Base-by-base conservation (phyloP, 2,329 filamentous ascomycete species). In the Thyridium curvatum region DNA sequence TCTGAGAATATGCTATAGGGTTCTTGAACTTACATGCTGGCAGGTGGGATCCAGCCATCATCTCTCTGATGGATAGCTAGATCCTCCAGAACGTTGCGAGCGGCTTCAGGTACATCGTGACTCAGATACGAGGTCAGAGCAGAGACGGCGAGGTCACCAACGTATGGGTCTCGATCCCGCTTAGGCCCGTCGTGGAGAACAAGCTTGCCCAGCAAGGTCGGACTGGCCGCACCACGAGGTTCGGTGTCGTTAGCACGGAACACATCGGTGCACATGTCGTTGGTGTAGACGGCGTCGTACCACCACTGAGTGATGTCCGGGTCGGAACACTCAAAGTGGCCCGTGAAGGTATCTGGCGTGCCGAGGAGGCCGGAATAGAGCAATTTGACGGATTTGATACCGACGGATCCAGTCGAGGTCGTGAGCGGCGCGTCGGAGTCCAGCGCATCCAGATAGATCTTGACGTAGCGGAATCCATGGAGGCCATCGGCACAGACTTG, bases 11-110 rank as follows among this genome's bases (percentile, higher is more conserved):
- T 16, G 10, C 30, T 26, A 8, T 13, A 30, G 4, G 14, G 12
- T 9, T 12, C 18, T n/a, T n/a, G n/a, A n/a, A 46, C 64, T 52
- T 51, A 66, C 62, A 74, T 75, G 52, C 67, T 72, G 8, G 71
- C 66, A 0, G 71, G 71, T 6, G 71, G 71, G 34, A 75, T 71
- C 70, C 70, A 75, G 4, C 71, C 71, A 45, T 74, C 71, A 3
- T 40, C 52, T 15, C 69, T 53, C 49, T 75, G 71, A 46, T 74
- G 70, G 31, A 59, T 52, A 0, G 63, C 68, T 28, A 75, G 49
- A 47, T 75, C 71, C 8, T 64, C 68, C 21, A 75, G 52, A 5
- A 74, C 66, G 42, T 74, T 72, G 3, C 58, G 47, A 8, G 62
- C 56, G 1, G 68, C 62, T 12, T 61, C 53, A 1, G 60, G 45